A percentile compares a stretch with the other conserved stretches of the same genome.
Evolutionary conservation across 2,329 filamentous ascomycete genomes (phyloP).

Genomic region (Clarireedia hainanense): DNA sequence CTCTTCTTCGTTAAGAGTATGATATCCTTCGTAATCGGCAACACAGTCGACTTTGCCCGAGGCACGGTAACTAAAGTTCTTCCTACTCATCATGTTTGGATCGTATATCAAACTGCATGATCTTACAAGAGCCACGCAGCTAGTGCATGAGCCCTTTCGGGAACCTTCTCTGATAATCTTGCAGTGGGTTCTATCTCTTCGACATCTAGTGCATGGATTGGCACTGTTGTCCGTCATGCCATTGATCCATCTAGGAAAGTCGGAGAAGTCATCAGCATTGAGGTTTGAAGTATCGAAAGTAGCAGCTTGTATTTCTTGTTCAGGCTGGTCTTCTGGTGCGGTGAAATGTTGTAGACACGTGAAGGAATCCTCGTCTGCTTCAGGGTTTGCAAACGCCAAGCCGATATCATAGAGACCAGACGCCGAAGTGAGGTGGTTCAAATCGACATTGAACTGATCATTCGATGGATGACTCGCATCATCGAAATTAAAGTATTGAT

Average conservation of each 20-base stretch:
- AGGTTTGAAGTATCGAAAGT: slow-evolving; percentile 29
- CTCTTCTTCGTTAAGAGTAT: background rate
- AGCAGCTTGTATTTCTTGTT: slow-evolving; percentile 26
- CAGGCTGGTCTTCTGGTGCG: slow-evolving; percentile 29
- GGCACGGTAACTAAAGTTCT: slow-evolving; percentile 1
- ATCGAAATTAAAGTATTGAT: slow-evolving; percentile 59
- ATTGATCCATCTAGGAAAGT: slow-evolving; percentile 29
- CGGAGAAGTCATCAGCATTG: slow-evolving; percentile 38
- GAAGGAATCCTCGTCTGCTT: slow-evolving; percentile 53
- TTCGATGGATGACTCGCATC: slow-evolving; percentile 28
- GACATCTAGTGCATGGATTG: slow-evolving; percentile 45
- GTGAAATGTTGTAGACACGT: slow-evolving; percentile 52
- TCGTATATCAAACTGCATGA: slow-evolving; percentile 48
- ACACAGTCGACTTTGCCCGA: background rate
- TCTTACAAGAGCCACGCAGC: slow-evolving; percentile 51
- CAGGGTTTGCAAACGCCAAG: slow-evolving; percentile 46
- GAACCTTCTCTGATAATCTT: slow-evolving; percentile 53
- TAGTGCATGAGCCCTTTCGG: slow-evolving; percentile 53
- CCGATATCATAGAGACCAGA: slow-evolving; percentile 37
- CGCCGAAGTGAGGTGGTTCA: slow-evolving; percentile 2
- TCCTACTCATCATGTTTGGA: background rate
- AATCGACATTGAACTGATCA: slow-evolving; percentile 1
- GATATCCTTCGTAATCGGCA: background rate
- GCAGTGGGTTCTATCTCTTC: slow-evolving; percentile 46
- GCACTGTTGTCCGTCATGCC: slow-evolving; percentile 20